These are phyloP conservation scores for Paraphoma sp. DNA, from an alignment of 2,329 filamentous ascomycete species.

Conservation along the genomic window DNA sequence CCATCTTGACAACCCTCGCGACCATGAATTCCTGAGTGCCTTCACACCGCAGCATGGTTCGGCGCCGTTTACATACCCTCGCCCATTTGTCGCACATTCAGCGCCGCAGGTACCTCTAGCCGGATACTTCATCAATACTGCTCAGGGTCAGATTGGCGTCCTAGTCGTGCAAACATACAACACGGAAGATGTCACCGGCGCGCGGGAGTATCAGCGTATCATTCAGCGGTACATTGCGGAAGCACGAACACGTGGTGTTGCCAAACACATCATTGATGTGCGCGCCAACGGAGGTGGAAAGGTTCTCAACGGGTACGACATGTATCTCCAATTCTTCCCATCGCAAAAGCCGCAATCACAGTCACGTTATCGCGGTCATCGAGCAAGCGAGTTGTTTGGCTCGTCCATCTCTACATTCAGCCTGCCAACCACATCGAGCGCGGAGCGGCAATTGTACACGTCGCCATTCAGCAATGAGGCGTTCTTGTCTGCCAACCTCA, in stretches of 20 bases:
- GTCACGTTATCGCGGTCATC: constrained; percentile 55
- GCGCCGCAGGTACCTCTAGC: constrained; percentile 43
- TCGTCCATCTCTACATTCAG: neutral
- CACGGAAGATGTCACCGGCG: constrained; percentile 23
- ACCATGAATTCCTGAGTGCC: constrained; percentile 32
- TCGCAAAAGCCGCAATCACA: constrained; percentile 51
- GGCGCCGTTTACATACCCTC: constrained; percentile 44
- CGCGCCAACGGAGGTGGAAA: constrained; percentile 66
- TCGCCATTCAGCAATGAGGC: constrained; percentile 45
- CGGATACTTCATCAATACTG: constrained; percentile 55
- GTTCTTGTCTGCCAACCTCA: constrained; percentile 31
- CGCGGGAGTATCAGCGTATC: constrained; percentile 45
- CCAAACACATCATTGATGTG: constrained; percentile 69
- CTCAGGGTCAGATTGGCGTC: constrained; percentile 54
- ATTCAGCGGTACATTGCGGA: constrained; percentile 55
- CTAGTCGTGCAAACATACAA: constrained; percentile 53
- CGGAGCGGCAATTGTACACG: constrained; percentile 34
- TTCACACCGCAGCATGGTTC: constrained; percentile 22
- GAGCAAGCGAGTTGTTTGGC: constrained; percentile 38
- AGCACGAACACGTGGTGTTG: constrained; percentile 58
- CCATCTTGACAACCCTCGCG: constrained; percentile 37
- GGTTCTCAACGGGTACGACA: constrained; percentile 48
- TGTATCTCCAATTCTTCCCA: constrained; percentile 64
- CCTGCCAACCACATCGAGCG: neutral
- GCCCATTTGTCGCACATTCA: constrained; percentile 43